Percentiles rank a stretch among this genome's conserved stretches.
These are phyloP conservation scores for Solanum sejunctum DNA, from an alignment of 257 asterid genomes.

Conservation along the genomic window DNA sequence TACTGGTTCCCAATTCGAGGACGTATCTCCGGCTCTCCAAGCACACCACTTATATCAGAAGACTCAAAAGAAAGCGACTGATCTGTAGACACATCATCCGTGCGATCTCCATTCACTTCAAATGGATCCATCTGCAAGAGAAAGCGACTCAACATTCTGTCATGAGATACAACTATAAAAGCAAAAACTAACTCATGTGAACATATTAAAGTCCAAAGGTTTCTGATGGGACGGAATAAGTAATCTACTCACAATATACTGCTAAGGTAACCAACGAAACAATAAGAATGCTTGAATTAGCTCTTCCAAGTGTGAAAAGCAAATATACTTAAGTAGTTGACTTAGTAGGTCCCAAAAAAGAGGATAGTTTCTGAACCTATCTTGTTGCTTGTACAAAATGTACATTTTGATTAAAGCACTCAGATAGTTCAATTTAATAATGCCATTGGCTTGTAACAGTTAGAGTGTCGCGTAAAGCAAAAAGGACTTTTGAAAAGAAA, in stretches of 20 bases:
- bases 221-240: neutral
- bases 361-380: neutral
- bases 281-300: neutral
- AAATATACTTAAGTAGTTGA: neutral
- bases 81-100: conserved; percentile 16
- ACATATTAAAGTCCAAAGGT: neutral
- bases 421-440: neutral
- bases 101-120: conserved; percentile 11
- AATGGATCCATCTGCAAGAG: conserved; percentile 17
- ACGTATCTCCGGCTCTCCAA: conserved; percentile 28
- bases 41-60: conserved; percentile 6
- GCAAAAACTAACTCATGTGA: neutral
- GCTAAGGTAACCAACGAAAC: neutral
- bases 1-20: conserved; percentile 56
- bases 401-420: neutral
- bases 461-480: neutral
- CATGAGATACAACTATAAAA: neutral
- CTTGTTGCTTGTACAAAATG: neutral
- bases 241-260: neutral
- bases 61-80: conserved; percentile 10
- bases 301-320: neutral
- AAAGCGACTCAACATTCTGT: neutral
- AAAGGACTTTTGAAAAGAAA: neutral
- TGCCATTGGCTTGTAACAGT: neutral
- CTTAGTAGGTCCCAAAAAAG: neutral